phyloP scores from a whole-genome alignment of 441 rosid genomes.

The Adansonia madagascariensis region DNA sequence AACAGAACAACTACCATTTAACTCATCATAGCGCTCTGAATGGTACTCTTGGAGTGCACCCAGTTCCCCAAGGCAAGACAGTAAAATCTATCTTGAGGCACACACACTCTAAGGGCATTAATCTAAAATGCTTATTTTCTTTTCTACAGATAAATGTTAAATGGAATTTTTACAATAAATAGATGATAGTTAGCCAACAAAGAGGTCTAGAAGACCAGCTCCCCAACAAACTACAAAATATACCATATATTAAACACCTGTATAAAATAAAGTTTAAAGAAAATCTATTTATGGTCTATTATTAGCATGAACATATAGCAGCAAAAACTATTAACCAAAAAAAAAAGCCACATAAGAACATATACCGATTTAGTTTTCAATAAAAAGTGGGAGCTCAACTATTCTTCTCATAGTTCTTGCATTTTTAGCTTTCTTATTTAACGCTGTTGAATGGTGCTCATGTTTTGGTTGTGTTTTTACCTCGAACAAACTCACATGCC shows the following conservation, averaged over 20 bases:
- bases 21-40: not conserved
- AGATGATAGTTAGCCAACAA: not conserved
- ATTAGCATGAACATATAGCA: not conserved
- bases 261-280: not conserved
- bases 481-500: not conserved
- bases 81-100: not conserved
- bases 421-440: not conserved
- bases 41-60: not conserved
- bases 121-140: conserved; percentile 5
- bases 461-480: not conserved
- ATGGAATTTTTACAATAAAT: not conserved
- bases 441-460: not conserved
- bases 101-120: not conserved
- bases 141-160: conserved; percentile 10
- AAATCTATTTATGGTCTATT: not conserved
- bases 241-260: not conserved
- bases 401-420: not conserved
- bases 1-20: not conserved
- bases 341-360: not conserved
- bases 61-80: conserved; percentile 8
- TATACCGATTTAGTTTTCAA: not conserved
- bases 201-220: not conserved
- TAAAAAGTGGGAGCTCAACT: not conserved
- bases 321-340: not conserved
- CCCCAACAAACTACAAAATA: not conserved